Evolutionary conservation across 2,329 filamentous ascomycete genomes (phyloP).

Genomic region (Hypoxylon sp.): DNA sequence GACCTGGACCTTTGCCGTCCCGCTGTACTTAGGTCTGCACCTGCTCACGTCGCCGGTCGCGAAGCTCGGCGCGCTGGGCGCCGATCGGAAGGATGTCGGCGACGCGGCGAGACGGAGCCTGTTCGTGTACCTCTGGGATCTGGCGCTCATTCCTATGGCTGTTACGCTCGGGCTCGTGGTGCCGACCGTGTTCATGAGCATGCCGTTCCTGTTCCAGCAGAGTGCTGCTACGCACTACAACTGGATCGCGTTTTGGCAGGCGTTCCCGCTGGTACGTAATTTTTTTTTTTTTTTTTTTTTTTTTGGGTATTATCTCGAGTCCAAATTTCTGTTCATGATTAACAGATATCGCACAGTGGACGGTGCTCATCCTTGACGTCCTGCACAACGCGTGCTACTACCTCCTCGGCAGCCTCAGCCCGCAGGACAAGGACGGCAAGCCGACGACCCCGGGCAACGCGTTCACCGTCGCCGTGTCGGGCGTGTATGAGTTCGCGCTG

Average conservation of each 20-base stretch:
- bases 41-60: conserved; percentile 49
- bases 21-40: conserved; percentile 48
- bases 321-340: conserved; percentile 5
- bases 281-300: no score
- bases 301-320: no score
- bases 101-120: conserved; percentile 41
- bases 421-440: conserved; percentile 40
- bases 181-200: conserved; percentile 47
- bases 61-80: conserved; percentile 28
- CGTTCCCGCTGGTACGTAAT: conserved; percentile 41
- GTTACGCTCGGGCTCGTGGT: conserved; percentile 46
- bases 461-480: conserved; percentile 43
- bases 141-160: conserved; percentile 47
- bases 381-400: conserved; percentile 44
- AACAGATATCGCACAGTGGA: conserved; percentile 20
- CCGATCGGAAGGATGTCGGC: conserved; percentile 34
- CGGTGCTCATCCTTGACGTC: conserved; percentile 38
- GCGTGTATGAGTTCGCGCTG: conserved; percentile 49
- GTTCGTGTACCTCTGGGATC: conserved; percentile 49
- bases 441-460: conserved; percentile 44
- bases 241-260: conserved; percentile 49
- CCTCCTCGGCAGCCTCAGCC: conserved; percentile 42
- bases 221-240: conserved; percentile 46
- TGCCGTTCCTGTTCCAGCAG: conserved; percentile 43
- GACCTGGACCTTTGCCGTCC: conserved; percentile 45